A percentile compares a stretch with the other conserved stretches of the same genome.
phyloP scores from a whole-genome alignment of 495 filamentous ascomycete genomes.

The Amniculicola lignicola region DNA sequence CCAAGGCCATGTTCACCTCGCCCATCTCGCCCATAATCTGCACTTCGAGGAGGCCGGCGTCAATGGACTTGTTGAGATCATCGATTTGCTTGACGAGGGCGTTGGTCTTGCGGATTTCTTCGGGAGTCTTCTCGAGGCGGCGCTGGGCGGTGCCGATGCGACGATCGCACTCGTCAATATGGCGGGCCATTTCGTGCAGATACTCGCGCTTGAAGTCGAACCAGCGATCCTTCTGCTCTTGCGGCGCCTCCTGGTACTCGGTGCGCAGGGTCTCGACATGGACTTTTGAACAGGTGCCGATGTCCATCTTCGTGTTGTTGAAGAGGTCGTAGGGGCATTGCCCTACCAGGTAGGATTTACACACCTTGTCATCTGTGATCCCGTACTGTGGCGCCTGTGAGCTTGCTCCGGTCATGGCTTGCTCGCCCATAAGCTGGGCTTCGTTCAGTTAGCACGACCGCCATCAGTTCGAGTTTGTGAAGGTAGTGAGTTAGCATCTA shows the following conservation, averaged over 20 bases:
- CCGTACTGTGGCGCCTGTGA: conserved; percentile 72
- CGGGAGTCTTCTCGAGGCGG: conserved; percentile 91
- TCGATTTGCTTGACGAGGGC: conserved; percentile 79
- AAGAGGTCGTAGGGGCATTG: conserved; percentile 99
- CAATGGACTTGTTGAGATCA: conserved; percentile 74
- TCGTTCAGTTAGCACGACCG: conserved; percentile 5
- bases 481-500: too few relatives aligned
- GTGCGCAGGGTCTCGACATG: conserved; percentile 84
- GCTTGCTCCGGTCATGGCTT: conserved; percentile 74
- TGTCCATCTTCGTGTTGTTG: conserved; percentile 98
- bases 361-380: conserved; percentile 90
- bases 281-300: conserved; percentile 85
- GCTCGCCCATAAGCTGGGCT: conserved; percentile 68
- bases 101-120: conserved; percentile 98
- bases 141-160: conserved; percentile 87
- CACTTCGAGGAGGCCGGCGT: conserved; percentile 79
- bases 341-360: conserved; percentile 88
- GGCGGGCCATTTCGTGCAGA: conserved; percentile 88
- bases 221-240: conserved; percentile 69
- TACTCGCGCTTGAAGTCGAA: conserved; percentile 91
- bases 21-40: conserved; percentile 79
- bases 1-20: conserved; percentile 73
- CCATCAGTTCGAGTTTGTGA: conserved; percentile 21
- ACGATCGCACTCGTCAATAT: conserved; percentile 95
- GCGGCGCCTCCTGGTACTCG: conserved; percentile 72